phyloP scores from a whole-genome alignment of 2,329 filamentous ascomycete genomes.

The Scopulariopsis brevicaulis region DNA sequence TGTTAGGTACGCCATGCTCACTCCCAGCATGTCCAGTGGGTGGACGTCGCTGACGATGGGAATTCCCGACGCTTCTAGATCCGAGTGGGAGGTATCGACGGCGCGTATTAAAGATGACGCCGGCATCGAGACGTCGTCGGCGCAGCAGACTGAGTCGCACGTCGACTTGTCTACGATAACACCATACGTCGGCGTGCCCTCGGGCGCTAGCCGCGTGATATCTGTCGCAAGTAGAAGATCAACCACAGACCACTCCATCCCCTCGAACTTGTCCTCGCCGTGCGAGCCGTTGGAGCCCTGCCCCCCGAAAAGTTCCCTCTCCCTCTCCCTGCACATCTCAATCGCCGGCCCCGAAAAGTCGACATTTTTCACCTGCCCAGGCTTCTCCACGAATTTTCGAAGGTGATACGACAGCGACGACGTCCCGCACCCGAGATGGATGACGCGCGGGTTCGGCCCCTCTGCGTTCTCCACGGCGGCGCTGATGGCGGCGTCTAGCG shows the following conservation, averaged over 20 bases:
- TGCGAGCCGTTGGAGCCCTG: no score
- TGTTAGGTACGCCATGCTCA: background rate
- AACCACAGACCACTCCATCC: conserved; percentile 1
- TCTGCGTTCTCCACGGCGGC: background rate
- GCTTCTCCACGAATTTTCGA: background rate
- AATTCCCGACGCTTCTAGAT: background rate
- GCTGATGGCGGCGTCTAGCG: background rate
- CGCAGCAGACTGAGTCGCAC: conserved; percentile 2
- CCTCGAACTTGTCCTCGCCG: background rate
- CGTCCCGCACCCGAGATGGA: conserved; percentile 3
- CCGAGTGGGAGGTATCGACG: background rate
- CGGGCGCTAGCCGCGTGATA: background rate
- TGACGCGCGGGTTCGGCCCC: background rate
- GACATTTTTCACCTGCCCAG: conserved; percentile 1
- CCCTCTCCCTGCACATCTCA: background rate
- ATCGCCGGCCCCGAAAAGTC: conserved; percentile 2
- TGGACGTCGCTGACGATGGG: background rate
- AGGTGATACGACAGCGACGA: conserved; percentile 1
- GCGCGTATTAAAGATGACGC: background rate
- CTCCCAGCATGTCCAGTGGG: background rate
- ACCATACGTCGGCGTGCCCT: background rate
- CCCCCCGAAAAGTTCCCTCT: background rate
- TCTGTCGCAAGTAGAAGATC: background rate
- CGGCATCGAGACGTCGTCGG: background rate
- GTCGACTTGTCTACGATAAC: conserved; percentile 4